Conservation (phyloP, 805 yeast species). For the Priceomyces melissophilus region DNA sequence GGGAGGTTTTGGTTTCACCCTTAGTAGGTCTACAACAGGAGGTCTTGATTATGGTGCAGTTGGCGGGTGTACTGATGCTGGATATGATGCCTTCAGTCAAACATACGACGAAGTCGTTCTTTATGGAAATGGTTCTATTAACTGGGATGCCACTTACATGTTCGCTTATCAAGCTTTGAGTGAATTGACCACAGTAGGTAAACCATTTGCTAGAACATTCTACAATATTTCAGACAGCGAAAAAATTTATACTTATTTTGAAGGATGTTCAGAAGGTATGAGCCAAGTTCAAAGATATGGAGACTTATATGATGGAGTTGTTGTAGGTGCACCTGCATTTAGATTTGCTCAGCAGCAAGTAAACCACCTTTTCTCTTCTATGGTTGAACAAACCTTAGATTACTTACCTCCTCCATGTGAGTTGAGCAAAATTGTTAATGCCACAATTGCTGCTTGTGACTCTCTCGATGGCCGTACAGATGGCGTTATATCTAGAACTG, state of each 20-base stretch:
- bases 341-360: slow-evolving; percentile 7
- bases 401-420: slow-evolving; percentile 7
- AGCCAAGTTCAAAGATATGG: slow-evolving; percentile 5
- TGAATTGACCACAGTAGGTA: slow-evolving; percentile 5
- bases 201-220: slow-evolving; percentile 3
- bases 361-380: slow-evolving; percentile 4
- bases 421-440: slow-evolving; percentile 5
- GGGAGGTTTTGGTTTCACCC: slow-evolving; percentile 6
- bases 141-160: slow-evolving; percentile 7
- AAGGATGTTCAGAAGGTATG: slow-evolving; percentile 7
- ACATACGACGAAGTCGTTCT: slow-evolving; percentile 2
- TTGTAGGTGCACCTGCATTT: slow-evolving; percentile 5
- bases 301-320: slow-evolving; percentile 4
- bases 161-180: slow-evolving; percentile 7
- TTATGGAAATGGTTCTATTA: slow-evolving; percentile 7
- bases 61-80: slow-evolving; percentile 5
- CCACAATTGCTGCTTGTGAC: slow-evolving; percentile 6
- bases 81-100: slow-evolving; percentile 5
- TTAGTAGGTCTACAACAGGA: slow-evolving; percentile 3
- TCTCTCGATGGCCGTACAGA: slow-evolving; percentile 5
- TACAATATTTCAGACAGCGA: slow-evolving; percentile 2
- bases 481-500: slow-evolving; percentile 5
- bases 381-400: slow-evolving; percentile 5
- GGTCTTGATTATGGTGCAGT: slow-evolving; percentile 5
- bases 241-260: slow-evolving; percentile 5